Evolutionary conservation across 164 flowering plant species (phyloP), one percentile per base, ranked within the genome.

Genomic region (Buxus sempervirens): DNA sequence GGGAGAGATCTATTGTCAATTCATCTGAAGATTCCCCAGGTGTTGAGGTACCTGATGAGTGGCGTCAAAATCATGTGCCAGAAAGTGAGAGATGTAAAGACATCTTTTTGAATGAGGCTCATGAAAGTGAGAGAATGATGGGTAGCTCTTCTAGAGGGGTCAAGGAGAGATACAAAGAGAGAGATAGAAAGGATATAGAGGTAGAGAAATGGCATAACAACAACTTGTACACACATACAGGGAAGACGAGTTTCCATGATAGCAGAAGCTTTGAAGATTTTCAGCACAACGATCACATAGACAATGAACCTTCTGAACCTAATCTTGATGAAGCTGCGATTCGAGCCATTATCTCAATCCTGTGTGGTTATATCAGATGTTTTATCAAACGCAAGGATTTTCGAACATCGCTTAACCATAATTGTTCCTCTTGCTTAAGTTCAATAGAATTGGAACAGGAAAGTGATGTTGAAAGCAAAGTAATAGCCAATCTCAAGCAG

Each of bases 271-370:
- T 62, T 63, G 77, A 76, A 42, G 73, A 76, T 58, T 53, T 58
- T 65, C 59, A 54, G 58, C 70, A 62, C 54, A 62, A 60, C 70
- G 78, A 69, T 62, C 73, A 57, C 51, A 28, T 20, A 5, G 69
- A 65, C 32, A 0, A 42, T 65, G 72, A 71, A 20, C 70, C 54
- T 38, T 63, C 78, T 32, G 73, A 68, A 56, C 84, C 83, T 63
- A 84, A 88, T 58, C 79, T 90, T 38, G 91, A 85, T 83, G 87
- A 90, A 77, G 86, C 64, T 76, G 93, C 96, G n/a, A 69, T 85
- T 25, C 75, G 74, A 76, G 96, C 96, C 12, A 56, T 82, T 23
- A 66, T 88, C 63, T 90, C 91, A 9, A 88, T 90, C 68, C 66
- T 90, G 51, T 78, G 59, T 70, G 85, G 87, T 42, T 75, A 81